Base-by-base conservation (phyloP, 2,329 filamentous ascomycete species). In the Emmonsiellopsis sp. region DNA sequence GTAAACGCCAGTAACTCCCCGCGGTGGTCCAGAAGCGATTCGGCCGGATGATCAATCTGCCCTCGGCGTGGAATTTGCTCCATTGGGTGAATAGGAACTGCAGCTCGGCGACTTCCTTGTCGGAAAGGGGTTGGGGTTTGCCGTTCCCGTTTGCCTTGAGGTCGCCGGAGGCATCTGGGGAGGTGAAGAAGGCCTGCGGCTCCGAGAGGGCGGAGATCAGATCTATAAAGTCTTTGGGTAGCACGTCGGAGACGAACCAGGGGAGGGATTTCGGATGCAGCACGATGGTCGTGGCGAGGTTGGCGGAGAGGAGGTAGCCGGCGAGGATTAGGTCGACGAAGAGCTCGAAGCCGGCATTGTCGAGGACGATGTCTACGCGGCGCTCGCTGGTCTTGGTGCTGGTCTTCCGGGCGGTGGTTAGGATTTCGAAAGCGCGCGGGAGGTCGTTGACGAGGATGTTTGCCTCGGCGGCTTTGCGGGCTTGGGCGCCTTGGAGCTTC, bases 211-310 rank as follows among this genome's bases (percentile, higher is more conserved):
- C 88, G 57, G 81, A 83, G 50, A 98, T 81, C 2, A 97, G 79
- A n/a, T 85, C 83, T 1, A 77, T 78, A 62, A 97, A 96, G 71
- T 98, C 93, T 42, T 76, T 78, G 0, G 92, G 91, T 9, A 95
- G 72, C 3, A 97, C 93, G 63, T 98, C 93, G 0, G 90, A 96
- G 47, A 98, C 93, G 66, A 97, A 98, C 93, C 93, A 98, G 0
- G 93, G 93, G 55, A 98, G 91, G 21, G 84, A 85, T 74, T 98
- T 98, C 50, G 93, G 91, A 64, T 95, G 91, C 8, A 98, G 79
- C 17, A 97, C 84, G 11, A 98, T 79, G 27, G 83, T 83, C 0
- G 91, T 96, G 0, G 93, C 93, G 5, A 98, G 81, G 0, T 86
- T 88, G 0, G 89, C 79, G 0, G 88, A 84, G 6, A 98, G 78